Evolutionary conservation across 208 protist species (phyloP).

Genomic region (Strigomonas culicis): DNA sequence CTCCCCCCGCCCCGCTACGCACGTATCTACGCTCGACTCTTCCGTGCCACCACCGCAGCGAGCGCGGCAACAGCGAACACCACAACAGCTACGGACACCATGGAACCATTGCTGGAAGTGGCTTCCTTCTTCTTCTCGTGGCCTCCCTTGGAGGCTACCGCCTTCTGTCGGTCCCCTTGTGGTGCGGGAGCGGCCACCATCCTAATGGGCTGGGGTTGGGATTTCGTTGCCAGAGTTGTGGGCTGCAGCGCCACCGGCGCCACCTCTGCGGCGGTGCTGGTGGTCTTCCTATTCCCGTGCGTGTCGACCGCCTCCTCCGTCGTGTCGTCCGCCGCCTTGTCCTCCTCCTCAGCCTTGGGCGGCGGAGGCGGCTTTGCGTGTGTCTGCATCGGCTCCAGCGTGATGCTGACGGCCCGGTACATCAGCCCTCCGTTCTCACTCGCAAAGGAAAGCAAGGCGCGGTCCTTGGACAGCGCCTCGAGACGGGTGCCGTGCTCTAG

Average conservation of each 20-base stretch:
- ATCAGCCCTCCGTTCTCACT: not conserved
- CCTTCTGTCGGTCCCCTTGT: slow-evolving; percentile 7
- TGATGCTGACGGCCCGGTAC: no score
- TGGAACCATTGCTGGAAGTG: not conserved
- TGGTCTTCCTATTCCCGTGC: not conserved
- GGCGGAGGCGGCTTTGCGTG: not conserved
- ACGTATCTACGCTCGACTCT: not conserved
- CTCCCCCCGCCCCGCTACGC: no score
- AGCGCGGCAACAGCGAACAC: not conserved
- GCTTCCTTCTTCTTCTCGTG: slow-evolving; percentile 12
- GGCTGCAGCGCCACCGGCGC: not conserved
- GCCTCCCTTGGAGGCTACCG: slow-evolving; percentile 16
- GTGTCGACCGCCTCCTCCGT: not conserved
- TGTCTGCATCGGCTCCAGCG: not conserved
- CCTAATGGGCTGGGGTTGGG: no score
- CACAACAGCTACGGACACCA: not conserved
- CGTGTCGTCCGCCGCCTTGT: not conserved
- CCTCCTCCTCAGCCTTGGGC: not conserved
- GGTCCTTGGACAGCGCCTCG: not conserved
- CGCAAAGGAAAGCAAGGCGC: not conserved
- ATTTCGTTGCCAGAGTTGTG: not conserved
- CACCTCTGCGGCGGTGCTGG: not conserved
- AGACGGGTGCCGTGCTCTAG: slow-evolving; percentile 15
- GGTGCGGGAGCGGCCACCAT: no score
- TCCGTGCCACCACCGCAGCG: not conserved